Evolutionary conservation across 2,329 filamentous ascomycete species (phyloP), one percentile per base, ranked within the genome.

Genomic region (Mariannaea elegans): DNA sequence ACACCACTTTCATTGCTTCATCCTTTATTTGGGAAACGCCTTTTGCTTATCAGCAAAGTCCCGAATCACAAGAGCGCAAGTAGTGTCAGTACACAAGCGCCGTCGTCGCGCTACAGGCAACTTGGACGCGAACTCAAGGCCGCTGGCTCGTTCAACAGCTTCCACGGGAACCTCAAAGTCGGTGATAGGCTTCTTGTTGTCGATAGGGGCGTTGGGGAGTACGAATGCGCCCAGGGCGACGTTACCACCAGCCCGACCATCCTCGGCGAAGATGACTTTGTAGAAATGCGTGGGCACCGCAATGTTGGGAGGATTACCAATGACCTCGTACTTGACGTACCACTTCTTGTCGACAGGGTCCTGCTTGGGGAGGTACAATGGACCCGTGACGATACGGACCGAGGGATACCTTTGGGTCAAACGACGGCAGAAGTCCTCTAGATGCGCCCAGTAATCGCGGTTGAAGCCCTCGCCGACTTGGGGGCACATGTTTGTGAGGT

Each of bases 381-480:
- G 95, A 0, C 95, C 95, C 1, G 95, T 99, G 56, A 97, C 92
- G 67, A 98, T 90, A 63, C 95, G 86, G 23, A 99, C 94, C 39
- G 87, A 91, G 1, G 94, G 94, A 74, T 97, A 99, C 53, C 82
- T 84, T 45, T 82, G 79, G 1, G 94, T 94, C 65, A 99, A 82
- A 16, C 93, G 83, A 9, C 95, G 87, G 79, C 94, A 97, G 73
- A 98, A 99, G 73, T 97, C 94, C 80, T 99, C 95, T 67, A 99
- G 94, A 77, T 99, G 95, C 34, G 95, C 91, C 95, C 95, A 99
- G 85, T 99, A 99, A 80, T 99, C 95, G 50, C 95, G 87, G 81
- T 99, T 99, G 84, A 99, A 99, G 59, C 95, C 95, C 74, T 97
- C 93, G 67, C 95, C 95, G 27, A 99, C 95, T 80, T 99, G 95